Conservation (phyloP, 2,329 filamentous ascomycete genomes). For the Cryphonectria nitschkei region DNA sequence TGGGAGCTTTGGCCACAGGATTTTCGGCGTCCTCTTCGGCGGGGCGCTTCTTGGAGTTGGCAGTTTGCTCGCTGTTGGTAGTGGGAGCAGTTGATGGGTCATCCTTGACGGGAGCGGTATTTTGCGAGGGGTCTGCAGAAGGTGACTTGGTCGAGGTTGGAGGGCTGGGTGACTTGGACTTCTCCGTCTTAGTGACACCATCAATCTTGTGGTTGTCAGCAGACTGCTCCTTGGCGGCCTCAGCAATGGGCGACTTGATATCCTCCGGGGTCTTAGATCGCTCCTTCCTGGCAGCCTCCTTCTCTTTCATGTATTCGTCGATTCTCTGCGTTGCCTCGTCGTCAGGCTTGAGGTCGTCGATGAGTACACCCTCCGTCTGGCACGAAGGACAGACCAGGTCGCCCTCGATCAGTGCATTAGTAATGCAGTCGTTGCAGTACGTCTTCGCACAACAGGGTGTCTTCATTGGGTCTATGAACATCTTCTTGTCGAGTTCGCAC, state of each 20-base stretch:
- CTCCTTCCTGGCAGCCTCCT: constrained; percentile 54
- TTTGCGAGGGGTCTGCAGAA: constrained; percentile 34
- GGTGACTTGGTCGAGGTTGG: constrained; percentile 38
- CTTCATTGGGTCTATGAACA: constrained; percentile 99
- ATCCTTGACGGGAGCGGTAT: constrained; percentile 35
- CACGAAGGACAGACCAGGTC: constrained; percentile 96
- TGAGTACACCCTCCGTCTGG: constrained; percentile 85
- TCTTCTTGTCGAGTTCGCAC: constrained; percentile 94
- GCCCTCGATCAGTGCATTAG: constrained; percentile 96
- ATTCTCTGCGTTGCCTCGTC: constrained; percentile 79
- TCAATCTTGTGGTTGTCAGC: constrained; percentile 41
- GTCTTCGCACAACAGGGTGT: constrained; percentile 98
- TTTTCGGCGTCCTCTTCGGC: constrained; percentile 74
- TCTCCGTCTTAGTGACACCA: constrained; percentile 37
- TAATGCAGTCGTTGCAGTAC: constrained; percentile 99
- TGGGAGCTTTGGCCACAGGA: constrained; percentile 68
- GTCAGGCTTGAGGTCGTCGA: constrained; percentile 87
- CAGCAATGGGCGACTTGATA: constrained; percentile 38
- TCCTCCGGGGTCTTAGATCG: constrained; percentile 52
- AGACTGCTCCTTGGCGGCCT: constrained; percentile 40
- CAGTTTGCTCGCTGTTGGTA: constrained; percentile 32
- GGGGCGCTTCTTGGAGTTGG: constrained; percentile 73
- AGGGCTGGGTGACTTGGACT: constrained; percentile 41
- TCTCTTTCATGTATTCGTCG: constrained; percentile 69
- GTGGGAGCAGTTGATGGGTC: constrained; percentile 34